Conservation (phyloP, 208 protist species). For the Leishmania martiniquensis region DNA sequence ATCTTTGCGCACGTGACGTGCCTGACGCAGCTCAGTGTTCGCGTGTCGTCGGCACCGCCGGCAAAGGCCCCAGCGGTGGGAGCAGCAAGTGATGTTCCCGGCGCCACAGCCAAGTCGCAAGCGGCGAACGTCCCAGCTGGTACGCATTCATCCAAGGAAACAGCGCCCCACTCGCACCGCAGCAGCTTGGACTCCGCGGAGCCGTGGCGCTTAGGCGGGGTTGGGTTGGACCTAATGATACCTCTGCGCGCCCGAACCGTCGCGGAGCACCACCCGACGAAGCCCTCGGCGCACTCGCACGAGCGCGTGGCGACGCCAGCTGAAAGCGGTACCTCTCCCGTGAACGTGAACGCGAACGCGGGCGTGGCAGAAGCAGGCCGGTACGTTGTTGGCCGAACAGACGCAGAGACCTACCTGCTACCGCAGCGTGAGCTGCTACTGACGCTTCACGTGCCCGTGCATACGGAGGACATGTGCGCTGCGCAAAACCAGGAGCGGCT, state of each 20-base stretch:
- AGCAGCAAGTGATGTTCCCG: neutral
- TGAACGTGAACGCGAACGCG: neutral
- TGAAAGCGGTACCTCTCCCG: neutral
- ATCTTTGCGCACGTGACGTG: constrained; percentile 33
- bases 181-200: constrained; percentile 24
- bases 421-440: constrained; percentile 83
- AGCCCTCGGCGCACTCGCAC: neutral
- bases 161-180: neutral
- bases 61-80: neutral
- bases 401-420: constrained; percentile 77
- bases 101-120: neutral
- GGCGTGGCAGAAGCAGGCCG: neutral
- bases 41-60: constrained; percentile 1
- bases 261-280: constrained; percentile 33
- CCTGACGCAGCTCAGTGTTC: constrained; percentile 24
- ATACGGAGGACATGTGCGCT: constrained; percentile 46
- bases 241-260: constrained; percentile 55
- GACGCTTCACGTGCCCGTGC: constrained; percentile 50
- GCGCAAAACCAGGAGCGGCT: constrained; percentile 62
- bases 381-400: constrained; percentile 44
- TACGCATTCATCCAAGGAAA: neutral
- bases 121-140: neutral
- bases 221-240: constrained; percentile 52
- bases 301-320: neutral
- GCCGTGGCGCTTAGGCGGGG: constrained; percentile 66